Conservation (phyloP, 2,329 filamentous ascomycete species). For the Fusarium sulawesiense region DNA sequence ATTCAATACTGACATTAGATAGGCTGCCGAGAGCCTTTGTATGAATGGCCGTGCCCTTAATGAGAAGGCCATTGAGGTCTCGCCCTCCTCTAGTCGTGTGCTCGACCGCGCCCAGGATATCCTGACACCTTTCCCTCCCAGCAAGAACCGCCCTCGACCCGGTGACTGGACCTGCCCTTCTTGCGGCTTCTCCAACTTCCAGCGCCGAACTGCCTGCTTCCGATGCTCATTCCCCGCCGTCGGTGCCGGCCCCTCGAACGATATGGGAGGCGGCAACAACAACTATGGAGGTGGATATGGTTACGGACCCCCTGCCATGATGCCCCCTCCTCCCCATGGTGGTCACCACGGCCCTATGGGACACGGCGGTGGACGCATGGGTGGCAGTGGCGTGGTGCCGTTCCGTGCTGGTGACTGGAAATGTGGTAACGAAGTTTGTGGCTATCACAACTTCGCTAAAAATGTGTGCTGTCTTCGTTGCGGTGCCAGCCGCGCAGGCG, state of each 20-base stretch:
- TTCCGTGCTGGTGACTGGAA: slow-evolving; percentile 99
- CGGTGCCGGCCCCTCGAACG: slow-evolving; percentile 76
- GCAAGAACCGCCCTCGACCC: slow-evolving; percentile 96
- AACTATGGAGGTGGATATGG: slow-evolving; percentile 64
- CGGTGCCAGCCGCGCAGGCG: slow-evolving; percentile 91
- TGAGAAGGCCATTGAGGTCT: slow-evolving; percentile 99
- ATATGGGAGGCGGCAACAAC: slow-evolving; percentile 74
- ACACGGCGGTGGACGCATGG: slow-evolving; percentile 75
- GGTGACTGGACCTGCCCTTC: slow-evolving; percentile 99
- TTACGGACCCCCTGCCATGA: slow-evolving; percentile 80
- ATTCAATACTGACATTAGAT: slow-evolving; percentile 22
- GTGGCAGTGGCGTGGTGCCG: slow-evolving; percentile 86
- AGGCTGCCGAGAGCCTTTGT: slow-evolving; percentile 97
- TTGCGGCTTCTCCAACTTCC: slow-evolving; percentile 99
- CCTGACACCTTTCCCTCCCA: slow-evolving; percentile 95
- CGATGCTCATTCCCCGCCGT: slow-evolving; percentile 98
- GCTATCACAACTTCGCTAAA: slow-evolving; percentile 99
- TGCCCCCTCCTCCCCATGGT: slow-evolving; percentile 79
- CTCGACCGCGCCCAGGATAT: slow-evolving; percentile 96
- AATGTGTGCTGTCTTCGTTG: slow-evolving; percentile 98
- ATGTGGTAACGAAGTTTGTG: slow-evolving; percentile 95
- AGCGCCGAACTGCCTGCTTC: slow-evolving; percentile 98
- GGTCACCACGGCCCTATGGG: slow-evolving; percentile 68
- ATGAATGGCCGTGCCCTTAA: slow-evolving; percentile 99
- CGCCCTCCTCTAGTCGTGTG: slow-evolving; percentile 95